phyloP scores from a whole-genome alignment of 441 rosid genomes.

The Manihot esculenta region DNA sequence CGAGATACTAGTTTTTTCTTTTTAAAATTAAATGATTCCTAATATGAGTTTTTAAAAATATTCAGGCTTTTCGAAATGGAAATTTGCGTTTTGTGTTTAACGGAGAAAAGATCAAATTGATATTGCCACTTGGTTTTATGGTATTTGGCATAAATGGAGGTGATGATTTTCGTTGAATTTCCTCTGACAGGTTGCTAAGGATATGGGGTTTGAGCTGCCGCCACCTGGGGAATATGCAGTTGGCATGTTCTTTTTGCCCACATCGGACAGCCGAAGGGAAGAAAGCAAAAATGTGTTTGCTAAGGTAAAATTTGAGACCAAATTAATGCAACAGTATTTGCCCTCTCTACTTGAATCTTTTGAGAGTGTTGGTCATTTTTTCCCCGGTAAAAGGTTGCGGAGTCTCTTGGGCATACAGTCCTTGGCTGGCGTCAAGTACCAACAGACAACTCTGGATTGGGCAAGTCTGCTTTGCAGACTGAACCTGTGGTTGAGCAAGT shows the following conservation, averaged over 20 bases:
- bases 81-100: background rate
- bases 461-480: conserved; percentile 84
- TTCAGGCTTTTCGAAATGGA: too few relatives aligned
- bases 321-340: background rate
- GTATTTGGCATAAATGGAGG: background rate
- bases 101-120: background rate
- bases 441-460: conserved; percentile 83
- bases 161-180: conserved; percentile 17
- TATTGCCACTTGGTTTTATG: background rate
- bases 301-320: conserved; percentile 49
- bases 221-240: conserved; percentile 86
- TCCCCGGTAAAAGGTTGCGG: conserved; percentile 64
- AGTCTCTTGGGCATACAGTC: conserved; percentile 93
- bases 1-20: too few relatives aligned
- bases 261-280: conserved; percentile 64
- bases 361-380: background rate
- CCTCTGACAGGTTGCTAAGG: conserved; percentile 53
- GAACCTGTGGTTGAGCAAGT: conserved; percentile 98
- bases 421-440: conserved; percentile 98
- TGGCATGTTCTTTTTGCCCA: conserved; percentile 98
- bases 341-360: background rate
- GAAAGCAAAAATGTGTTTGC: conserved; percentile 90
- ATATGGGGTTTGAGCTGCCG: conserved; percentile 82
- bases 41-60: too few relatives aligned
- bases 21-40: too few relatives aligned